Evolutionary conservation across 768 basidiomycete species (phyloP).

Genomic region (Lactarius hatsudake): DNA sequence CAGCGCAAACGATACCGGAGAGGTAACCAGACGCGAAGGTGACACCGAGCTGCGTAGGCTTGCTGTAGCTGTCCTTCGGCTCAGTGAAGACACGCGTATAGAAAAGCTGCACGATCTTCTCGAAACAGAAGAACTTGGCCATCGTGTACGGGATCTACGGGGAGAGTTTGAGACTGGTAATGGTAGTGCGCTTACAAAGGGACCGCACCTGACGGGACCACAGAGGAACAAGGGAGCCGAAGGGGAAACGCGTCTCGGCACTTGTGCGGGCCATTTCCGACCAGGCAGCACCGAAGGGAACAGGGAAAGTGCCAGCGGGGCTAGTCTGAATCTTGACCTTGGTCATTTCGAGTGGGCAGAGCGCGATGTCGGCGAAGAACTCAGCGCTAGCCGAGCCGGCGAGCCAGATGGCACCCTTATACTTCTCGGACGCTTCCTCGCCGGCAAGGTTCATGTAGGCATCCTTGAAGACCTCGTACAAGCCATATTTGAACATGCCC

Average conservation of each 20-base stretch:
- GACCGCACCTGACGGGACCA: constrained; percentile 79
- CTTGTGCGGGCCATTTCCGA: constrained; percentile 64
- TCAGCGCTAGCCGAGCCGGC: constrained; percentile 93
- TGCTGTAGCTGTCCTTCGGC: constrained; percentile 75
- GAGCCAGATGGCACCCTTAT: constrained; percentile 91
- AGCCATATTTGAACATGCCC: constrained; percentile 98
- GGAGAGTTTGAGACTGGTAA: constrained; percentile 1
- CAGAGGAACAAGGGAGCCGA: constrained; percentile 80
- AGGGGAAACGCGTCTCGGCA: constrained; percentile 76
- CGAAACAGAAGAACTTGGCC: constrained; percentile 98
- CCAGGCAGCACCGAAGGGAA: constrained; percentile 66
- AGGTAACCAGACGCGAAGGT: constrained; percentile 92
- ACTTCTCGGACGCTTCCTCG: constrained; percentile 72
- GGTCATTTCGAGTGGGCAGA: constrained; percentile 93
- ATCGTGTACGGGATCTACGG: constrained; percentile 93
- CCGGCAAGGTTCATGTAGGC: constrained; percentile 85
- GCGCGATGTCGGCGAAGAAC: constrained; percentile 93
- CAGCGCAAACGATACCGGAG: constrained; percentile 92
- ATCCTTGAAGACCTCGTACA: constrained; percentile 97
- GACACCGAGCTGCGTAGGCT: constrained; percentile 82
- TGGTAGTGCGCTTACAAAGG: background rate
- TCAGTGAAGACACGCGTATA: constrained; percentile 82
- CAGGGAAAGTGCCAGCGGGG: constrained; percentile 72
- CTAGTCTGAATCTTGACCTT: constrained; percentile 90
- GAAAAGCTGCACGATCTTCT: constrained; percentile 83